Conservation (phyloP, 108 stramenopile species). For the Asterionellopsis glacialis region DNA sequence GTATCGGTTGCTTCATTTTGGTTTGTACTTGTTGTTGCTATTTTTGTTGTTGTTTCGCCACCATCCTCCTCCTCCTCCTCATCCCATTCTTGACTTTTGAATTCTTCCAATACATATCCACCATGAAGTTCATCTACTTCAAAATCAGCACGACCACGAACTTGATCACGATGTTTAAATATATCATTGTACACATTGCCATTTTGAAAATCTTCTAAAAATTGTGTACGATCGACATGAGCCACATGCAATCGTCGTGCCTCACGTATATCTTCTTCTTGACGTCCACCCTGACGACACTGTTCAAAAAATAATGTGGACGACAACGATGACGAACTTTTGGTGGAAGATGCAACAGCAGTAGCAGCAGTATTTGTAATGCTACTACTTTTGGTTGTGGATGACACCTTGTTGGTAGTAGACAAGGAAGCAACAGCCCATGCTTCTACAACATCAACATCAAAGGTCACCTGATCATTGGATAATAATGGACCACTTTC, state of each 20-base stretch:
- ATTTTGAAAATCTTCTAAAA: constrained; percentile 27
- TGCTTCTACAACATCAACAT: constrained; percentile 30
- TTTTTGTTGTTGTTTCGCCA: too few species aligned
- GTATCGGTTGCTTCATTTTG: too few species aligned
- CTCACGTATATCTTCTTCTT: constrained; percentile 7
- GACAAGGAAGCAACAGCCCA: constrained; percentile 18
- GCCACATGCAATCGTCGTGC: constrained; percentile 13
- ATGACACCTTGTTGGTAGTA: constrained; percentile 19
- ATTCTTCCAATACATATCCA: too few species aligned
- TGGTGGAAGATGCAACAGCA: neutral
- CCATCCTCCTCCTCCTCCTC: too few species aligned
- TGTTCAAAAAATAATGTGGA: neutral
- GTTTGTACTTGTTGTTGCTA: too few species aligned
- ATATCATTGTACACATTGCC: constrained; percentile 7
- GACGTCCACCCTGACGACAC: constrained; percentile 7
- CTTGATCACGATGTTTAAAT: constrained; percentile 26
- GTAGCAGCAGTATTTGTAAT: neutral
- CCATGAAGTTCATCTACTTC: neutral
- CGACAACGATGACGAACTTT: too few species aligned
- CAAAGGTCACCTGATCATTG: constrained; percentile 24
- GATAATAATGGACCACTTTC: constrained; percentile 22
- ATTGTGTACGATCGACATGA: constrained; percentile 25
- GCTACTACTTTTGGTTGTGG: too few species aligned
- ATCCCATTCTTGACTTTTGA: too few species aligned
- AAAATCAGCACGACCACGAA: constrained; percentile 25